These are phyloP conservation scores for Exophiala lecanii-corni DNA, from an alignment of 2,329 filamentous ascomycete genomes.

Conservation along the genomic window DNA sequence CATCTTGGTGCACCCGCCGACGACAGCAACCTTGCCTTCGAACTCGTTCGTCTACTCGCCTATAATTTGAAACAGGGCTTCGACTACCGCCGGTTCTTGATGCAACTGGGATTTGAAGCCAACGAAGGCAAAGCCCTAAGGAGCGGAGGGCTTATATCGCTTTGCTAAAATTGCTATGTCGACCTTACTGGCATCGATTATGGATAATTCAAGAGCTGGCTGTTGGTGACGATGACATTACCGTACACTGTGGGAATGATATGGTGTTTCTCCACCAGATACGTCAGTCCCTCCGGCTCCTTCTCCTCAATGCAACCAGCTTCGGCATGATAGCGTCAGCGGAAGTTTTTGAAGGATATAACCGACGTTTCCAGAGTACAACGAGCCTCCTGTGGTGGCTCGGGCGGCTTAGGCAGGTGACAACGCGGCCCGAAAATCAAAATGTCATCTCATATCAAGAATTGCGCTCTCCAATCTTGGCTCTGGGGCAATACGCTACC, in stretches of 20 bases:
- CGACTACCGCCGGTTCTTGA: background rate
- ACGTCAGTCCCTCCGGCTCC: background rate
- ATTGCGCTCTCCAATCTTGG: background rate
- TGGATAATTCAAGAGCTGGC: slow-evolving; percentile 12
- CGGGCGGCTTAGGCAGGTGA: background rate
- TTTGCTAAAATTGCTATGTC: background rate
- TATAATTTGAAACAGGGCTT: background rate
- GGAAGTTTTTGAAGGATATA: background rate
- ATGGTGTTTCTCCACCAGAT: background rate
- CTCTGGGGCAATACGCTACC: background rate
- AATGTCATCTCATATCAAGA: background rate
- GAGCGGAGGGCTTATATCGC: background rate
- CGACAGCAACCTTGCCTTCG: background rate
- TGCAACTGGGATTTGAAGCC: background rate
- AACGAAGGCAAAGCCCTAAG: background rate
- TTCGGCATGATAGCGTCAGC: background rate
- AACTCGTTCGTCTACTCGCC: background rate
- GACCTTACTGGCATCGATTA: slow-evolving; percentile 6
- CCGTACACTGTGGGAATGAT: background rate
- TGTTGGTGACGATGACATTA: background rate
- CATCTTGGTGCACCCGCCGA: background rate
- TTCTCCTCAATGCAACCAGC: background rate
- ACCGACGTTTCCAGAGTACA: background rate
- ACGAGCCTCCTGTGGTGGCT: background rate
- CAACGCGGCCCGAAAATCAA: background rate